These are phyloP conservation scores for Tolypocladium album DNA, from an alignment of 2,329 filamentous ascomycete species.

Conservation along the genomic window DNA sequence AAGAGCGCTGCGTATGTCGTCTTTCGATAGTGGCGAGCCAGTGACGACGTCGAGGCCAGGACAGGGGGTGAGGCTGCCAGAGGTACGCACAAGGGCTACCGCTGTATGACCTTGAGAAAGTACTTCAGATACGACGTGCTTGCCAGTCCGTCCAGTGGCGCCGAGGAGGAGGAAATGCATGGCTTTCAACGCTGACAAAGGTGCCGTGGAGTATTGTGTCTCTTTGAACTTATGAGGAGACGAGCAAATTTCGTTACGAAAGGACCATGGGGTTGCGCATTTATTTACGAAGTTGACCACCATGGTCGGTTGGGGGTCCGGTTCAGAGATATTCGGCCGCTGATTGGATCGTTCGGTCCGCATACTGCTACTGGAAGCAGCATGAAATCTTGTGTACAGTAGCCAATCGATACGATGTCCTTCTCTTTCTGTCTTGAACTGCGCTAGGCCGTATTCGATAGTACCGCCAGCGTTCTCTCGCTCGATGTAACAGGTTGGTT, in stretches of 20 bases:
- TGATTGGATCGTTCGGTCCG: neutral
- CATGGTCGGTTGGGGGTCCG: too few species aligned
- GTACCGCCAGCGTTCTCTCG: too few species aligned
- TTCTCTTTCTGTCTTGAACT: too few species aligned
- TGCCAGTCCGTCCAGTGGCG: conserved; percentile 30
- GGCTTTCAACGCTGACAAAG: conserved; percentile 5
- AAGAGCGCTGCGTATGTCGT: conserved; percentile 19
- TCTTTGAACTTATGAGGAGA: neutral
- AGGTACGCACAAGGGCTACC: conserved; percentile 25
- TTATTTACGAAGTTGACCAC: neutral
- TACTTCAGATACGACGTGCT: conserved; percentile 27
- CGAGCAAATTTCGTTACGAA: neutral
- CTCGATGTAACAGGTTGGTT: too few species aligned
- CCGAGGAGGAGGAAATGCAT: conserved; percentile 33
- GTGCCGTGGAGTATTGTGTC: neutral
- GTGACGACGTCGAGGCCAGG: conserved; percentile 18
- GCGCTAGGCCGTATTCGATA: too few species aligned
- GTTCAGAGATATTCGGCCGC: neutral
- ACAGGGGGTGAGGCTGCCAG: conserved; percentile 6
- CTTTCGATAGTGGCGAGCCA: conserved; percentile 23
- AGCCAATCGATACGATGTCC: too few species aligned
- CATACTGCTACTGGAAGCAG: neutral
- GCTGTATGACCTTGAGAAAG: conserved; percentile 25
- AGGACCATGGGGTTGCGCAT: neutral
- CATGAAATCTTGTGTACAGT: neutral